These are phyloP conservation scores for Euclidium syriacum DNA, from an alignment of 345 rosid species.

Conservation along the genomic window DNA sequence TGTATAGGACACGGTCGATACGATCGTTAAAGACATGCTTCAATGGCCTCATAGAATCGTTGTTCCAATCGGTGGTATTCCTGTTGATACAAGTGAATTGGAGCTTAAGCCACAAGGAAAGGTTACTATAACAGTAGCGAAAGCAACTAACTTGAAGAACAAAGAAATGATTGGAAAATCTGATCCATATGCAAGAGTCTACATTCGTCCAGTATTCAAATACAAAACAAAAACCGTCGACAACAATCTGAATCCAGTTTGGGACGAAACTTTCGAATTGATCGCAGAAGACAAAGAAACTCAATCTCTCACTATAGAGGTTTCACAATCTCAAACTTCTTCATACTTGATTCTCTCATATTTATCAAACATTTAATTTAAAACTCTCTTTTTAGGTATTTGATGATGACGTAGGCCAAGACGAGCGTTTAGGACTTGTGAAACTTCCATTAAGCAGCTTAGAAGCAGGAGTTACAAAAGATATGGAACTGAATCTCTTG, in stretches of 20 bases:
- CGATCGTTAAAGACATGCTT: conserved; percentile 88
- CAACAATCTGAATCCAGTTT: conserved; percentile 91
- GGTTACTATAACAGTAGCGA: conserved; percentile 58
- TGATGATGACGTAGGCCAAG: conserved; percentile 93
- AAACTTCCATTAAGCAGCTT: conserved; percentile 62
- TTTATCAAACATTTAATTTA: no score
- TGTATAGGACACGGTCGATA: conserved; percentile 74
- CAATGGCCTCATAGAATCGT: conserved; percentile 99
- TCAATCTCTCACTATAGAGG: conserved; percentile 78
- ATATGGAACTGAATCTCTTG: conserved; percentile 58
- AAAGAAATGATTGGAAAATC: conserved; percentile 99
- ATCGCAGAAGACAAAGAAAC: conserved; percentile 99
- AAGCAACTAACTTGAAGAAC: conserved; percentile 89
- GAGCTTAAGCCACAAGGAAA: conserved; percentile 98
- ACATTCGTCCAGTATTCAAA: conserved; percentile 79
- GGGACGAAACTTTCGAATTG: conserved; percentile 82
- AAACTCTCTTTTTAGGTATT: conserved; percentile 44
- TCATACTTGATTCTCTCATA: no score
- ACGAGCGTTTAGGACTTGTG: conserved; percentile 77
- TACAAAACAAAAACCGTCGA: conserved; percentile 76
- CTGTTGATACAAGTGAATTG: conserved; percentile 84
- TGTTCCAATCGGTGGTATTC: conserved; percentile 92
- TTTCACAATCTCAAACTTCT: conserved; percentile 19
- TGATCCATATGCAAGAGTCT: conserved; percentile 79
- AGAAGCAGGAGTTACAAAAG: conserved; percentile 46